Evolutionary conservation across 2,329 filamentous ascomycete species (phyloP).

Genomic region (Ilyonectria robusta): DNA sequence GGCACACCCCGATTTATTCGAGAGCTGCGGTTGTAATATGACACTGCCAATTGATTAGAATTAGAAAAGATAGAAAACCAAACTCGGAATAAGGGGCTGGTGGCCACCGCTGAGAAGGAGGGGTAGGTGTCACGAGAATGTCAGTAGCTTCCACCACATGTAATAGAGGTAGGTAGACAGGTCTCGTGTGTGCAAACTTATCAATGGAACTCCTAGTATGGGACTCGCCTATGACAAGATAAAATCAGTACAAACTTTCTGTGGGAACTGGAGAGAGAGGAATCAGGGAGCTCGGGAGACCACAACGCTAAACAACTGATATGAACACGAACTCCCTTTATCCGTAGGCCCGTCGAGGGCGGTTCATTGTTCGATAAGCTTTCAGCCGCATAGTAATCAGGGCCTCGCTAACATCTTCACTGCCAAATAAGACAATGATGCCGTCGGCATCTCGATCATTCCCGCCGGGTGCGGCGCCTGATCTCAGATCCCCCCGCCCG

Average conservation of each 20-base stretch:
- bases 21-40: neutral
- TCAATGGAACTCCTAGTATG: neutral
- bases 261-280: neutral
- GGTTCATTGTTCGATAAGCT: neutral
- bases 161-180: neutral
- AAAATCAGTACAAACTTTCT: neutral
- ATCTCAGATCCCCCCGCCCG: constrained; percentile 39
- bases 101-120: neutral
- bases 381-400: neutral
- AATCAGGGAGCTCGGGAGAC: neutral
- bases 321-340: neutral
- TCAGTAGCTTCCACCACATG: neutral
- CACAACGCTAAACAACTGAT: constrained; percentile 2
- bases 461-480: constrained; percentile 17
- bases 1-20: neutral
- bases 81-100: neutral
- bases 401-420: neutral
- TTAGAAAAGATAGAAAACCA: neutral
- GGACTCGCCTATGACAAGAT: neutral
- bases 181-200: neutral
- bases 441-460: constrained; percentile 19
- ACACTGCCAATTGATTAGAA: neutral
- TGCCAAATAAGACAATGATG: neutral
- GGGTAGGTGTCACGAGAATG: neutral
- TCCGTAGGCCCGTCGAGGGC: neutral